Conservation (phyloP, 192 early-diverging fungal species). For the Coemansia sp. region DNA sequence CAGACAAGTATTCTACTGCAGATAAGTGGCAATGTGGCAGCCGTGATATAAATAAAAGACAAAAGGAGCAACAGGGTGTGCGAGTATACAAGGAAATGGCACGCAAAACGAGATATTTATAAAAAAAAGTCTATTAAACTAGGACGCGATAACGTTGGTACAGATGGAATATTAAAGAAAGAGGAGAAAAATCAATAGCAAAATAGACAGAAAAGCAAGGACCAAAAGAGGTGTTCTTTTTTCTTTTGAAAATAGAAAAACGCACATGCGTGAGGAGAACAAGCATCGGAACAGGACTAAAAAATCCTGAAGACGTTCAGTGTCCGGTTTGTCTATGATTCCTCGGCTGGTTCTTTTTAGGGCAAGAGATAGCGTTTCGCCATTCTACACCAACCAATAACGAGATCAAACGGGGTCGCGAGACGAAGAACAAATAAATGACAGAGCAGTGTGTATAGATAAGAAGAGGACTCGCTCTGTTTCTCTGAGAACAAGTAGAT, state of each 20-base stretch:
- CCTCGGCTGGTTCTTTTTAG: background rate
- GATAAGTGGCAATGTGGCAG: background rate
- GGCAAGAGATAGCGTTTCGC: background rate
- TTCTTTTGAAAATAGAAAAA: no score
- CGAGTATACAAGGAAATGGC: background rate
- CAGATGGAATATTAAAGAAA: background rate
- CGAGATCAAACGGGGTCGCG: background rate
- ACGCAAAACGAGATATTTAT: background rate
- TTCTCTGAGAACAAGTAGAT: background rate
- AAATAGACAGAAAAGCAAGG: background rate
- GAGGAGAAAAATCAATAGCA: background rate
- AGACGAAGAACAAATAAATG: constrained; percentile 1
- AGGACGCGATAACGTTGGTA: background rate
- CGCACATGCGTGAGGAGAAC: no score
- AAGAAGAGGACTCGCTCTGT: background rate
- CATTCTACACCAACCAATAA: background rate
- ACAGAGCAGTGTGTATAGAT: background rate
- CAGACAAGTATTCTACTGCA: background rate
- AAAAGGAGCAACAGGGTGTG: background rate
- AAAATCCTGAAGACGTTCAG: background rate
- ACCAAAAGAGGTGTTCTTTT: no score
- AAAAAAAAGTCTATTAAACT: background rate
- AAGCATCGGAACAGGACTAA: background rate
- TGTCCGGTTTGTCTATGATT: background rate
- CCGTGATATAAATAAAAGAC: background rate